Evolutionary conservation across 352 stramenopile species (phyloP).

Genomic region (Globisporangium camurandrum): DNA sequence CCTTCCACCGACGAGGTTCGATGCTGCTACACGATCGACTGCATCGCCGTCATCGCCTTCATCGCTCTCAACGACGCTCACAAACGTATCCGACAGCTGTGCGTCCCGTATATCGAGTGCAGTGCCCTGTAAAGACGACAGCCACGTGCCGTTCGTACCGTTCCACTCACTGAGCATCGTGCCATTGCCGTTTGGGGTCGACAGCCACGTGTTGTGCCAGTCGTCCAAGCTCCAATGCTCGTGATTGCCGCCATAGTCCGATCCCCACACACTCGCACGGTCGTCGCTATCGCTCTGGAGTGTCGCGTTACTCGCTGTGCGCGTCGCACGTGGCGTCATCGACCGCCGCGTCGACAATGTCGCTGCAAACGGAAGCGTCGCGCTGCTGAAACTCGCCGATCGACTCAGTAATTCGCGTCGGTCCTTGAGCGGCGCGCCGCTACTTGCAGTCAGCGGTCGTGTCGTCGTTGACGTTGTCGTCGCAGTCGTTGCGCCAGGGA

Average conservation of each 20-base stretch:
- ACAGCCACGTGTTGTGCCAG: constrained; percentile 30
- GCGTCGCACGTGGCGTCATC: constrained; percentile 6
- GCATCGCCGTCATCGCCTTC: constrained; percentile 1
- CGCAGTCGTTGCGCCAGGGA: constrained; percentile 21
- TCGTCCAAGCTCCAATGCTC: constrained; percentile 29
- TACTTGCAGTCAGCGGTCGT: no score
- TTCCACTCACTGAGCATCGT: constrained; percentile 35
- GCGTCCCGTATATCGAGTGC: constrained; percentile 25
- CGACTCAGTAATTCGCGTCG: constrained; percentile 7
- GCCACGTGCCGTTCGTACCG: constrained; percentile 21
- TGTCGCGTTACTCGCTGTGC: constrained; percentile 24
- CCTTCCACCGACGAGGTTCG: constrained; percentile 3
- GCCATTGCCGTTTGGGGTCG: constrained; percentile 16
- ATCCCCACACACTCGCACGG: constrained; percentile 33
- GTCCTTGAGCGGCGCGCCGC: neutral
- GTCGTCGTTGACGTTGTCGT: no score
- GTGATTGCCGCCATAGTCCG: constrained; percentile 27
- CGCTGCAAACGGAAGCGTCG: constrained; percentile 15
- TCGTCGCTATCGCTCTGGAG: constrained; percentile 22
- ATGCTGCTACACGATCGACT: constrained; percentile 7
- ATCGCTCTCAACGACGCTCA: constrained; percentile 25
- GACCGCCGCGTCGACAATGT: neutral
- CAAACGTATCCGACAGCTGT: constrained; percentile 22
- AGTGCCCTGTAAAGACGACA: constrained; percentile 20
- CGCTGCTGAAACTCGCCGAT: constrained; percentile 12